These are phyloP conservation scores for Citropsis articulata DNA, from an alignment of 345 rosid genomes.

Conservation along the genomic window DNA sequence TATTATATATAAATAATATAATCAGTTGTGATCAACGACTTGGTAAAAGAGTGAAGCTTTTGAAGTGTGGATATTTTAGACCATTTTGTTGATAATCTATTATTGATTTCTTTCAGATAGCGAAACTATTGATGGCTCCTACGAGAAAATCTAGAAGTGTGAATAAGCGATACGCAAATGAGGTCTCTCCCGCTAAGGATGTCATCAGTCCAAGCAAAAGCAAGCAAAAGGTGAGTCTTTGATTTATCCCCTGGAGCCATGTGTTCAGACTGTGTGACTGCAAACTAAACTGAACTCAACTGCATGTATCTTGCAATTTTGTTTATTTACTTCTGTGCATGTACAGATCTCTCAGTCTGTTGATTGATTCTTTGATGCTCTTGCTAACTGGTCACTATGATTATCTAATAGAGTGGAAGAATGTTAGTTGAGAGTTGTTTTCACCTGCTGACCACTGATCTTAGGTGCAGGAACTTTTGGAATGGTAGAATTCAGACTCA, in stretches of 20 bases:
- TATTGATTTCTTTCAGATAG: slow-evolving; percentile 26
- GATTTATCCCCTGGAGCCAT: neutral
- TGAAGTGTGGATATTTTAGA: neutral
- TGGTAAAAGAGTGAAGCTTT: neutral
- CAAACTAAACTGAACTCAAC: neutral
- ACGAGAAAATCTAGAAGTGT: slow-evolving; percentile 72
- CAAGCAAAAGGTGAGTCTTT: slow-evolving; percentile 61
- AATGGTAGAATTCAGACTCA: neutral
- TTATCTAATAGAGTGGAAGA: neutral
- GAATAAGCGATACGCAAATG: slow-evolving; percentile 66
- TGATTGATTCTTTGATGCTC: neutral
- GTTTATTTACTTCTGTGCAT: neutral
- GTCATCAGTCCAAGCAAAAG: slow-evolving; percentile 49
- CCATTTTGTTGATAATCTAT: neutral
- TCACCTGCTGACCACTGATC: slow-evolving; percentile 1
- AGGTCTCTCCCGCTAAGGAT: slow-evolving; percentile 64
- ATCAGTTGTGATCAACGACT: neutral
- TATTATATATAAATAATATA: neutral
- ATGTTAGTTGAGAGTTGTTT: neutral
- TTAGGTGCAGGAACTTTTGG: neutral
- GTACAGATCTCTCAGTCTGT: neutral
- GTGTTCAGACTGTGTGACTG: neutral
- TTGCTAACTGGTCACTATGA: neutral
- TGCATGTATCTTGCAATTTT: slow-evolving; percentile 4
- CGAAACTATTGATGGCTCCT: slow-evolving; percentile 60